Base-by-base conservation (phyloP, 371 early-diverging fungal genomes). In the Haplosporangium sp. region DNA sequence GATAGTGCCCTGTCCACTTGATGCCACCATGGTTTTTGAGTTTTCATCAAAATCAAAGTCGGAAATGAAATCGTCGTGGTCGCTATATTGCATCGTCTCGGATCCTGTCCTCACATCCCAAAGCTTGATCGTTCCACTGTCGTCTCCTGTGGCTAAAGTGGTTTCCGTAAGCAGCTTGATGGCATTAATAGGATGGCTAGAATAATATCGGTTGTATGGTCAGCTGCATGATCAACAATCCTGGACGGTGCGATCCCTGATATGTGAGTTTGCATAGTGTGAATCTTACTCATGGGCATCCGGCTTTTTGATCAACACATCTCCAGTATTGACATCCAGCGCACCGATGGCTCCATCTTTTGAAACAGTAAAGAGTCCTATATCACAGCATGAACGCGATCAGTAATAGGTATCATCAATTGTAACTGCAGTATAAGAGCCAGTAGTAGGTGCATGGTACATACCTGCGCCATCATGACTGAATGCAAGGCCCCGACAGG, bases 81-180 rank as follows among this genome's bases (percentile, higher is more conserved):
- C 96, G 14, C 83, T 72, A 64, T 92, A 96, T 8, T 87, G 83
- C 84, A 90, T 87, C 0, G 87, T 85, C 21, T 86, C 81, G 40
- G 89, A 90, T 52, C 90, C 84, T 67, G 90, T 86, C 55, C 96
- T 85, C 38, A 86, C 85, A 77, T 98, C 98, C 96, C 97, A 98
- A 55, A 95, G 69, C 89, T 95, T 96, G 48, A 97, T 92, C 40
- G 87, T 83, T n/a, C 98, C 98, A 6, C 82, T 85, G 73, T 97
- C 98, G 67, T 96, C 97, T 13, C 96, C 98, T 0, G 97, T 93
- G 0, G 95, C 95, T n/a, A 96, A 55, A 37, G 92, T 83, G 56
- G 84, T 84, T 56, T 92, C 89, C 62, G 88, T 89, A 48, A 97
- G 73, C 9, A 86, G 76, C 6, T 83, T 82, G 41, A 97, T 66